phyloP scores from a whole-genome alignment of 1,139 yeast species.

The Geotrichum cucujoidarum region DNA sequence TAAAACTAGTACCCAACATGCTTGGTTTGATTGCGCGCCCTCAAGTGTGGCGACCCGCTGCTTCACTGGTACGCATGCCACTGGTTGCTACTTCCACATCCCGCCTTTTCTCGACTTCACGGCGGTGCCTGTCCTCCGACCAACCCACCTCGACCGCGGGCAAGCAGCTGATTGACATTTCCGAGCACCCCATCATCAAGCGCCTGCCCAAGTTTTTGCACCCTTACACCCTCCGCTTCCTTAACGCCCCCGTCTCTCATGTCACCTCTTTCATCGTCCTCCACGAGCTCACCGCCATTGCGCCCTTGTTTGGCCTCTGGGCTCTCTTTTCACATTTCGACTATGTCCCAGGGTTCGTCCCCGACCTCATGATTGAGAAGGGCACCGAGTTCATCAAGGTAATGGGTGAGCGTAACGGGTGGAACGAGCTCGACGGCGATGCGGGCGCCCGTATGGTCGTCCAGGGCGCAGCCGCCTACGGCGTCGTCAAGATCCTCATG shows the following conservation, averaged over 20 bases:
- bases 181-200: constrained; percentile 18
- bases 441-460: constrained; percentile 51
- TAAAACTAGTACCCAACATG: not conserved
- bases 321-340: constrained; percentile 58
- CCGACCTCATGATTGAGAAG: constrained; percentile 59
- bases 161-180: constrained; percentile 15
- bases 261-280: constrained; percentile 68
- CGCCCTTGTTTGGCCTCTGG: constrained; percentile 77
- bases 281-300: constrained; percentile 83
- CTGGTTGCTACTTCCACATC: not conserved
- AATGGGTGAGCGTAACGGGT: constrained; percentile 38
- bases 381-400: constrained; percentile 58
- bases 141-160: not conserved
- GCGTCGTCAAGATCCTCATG: constrained; percentile 56
- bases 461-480: constrained; percentile 89
- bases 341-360: constrained; percentile 42
- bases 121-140: no score
- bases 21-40: not conserved
- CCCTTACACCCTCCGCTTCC: constrained; percentile 47
- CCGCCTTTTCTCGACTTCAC: not conserved
- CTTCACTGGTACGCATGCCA: no score
- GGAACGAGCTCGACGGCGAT: constrained; percentile 41
- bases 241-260: constrained; percentile 62
- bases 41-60: not conserved
- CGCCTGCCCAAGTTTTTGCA: constrained; percentile 46